Percentiles rank a stretch among this genome's conserved stretches.
Evolutionary conservation across 1,284 basidiomycete genomes (phyloP).

Genomic region (Tilletia horrida): DNA sequence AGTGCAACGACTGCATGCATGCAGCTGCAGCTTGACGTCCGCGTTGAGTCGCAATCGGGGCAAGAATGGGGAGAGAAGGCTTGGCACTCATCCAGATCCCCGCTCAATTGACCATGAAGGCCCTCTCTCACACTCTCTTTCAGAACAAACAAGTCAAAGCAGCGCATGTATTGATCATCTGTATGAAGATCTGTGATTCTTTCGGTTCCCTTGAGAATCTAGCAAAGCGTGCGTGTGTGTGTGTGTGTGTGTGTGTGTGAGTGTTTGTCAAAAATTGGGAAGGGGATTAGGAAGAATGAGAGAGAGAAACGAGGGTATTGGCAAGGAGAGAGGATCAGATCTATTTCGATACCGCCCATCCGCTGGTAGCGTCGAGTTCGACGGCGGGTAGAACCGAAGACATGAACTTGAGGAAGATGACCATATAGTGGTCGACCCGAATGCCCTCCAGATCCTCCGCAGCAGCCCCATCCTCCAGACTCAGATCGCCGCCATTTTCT

Average conservation of each 20-base stretch:
- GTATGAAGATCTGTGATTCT: no score
- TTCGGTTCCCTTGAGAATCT: no score
- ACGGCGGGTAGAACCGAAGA: slow-evolving; percentile 52
- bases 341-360: slow-evolving; percentile 13
- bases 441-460: slow-evolving; percentile 39
- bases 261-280: not conserved
- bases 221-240: no score
- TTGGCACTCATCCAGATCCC: no score
- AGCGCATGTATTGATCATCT: not conserved
- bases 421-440: slow-evolving; percentile 52
- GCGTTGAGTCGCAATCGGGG: no score
- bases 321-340: not conserved
- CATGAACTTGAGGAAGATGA: slow-evolving; percentile 55
- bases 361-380: slow-evolving; percentile 49
- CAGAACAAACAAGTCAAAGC: not conserved
- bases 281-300: not conserved
- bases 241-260: no score
- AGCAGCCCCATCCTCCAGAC: slow-evolving; percentile 4
- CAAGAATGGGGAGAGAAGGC: no score
- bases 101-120: no score
- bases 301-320: not conserved
- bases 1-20: no score
- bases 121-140: no score
- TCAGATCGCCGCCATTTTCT: not conserved
- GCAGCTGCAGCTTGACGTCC: no score